Evolutionary conservation across 306 rosid genomes (phyloP), one percentile per base, ranked within the genome.

Genomic region (Malus sylvestris): DNA sequence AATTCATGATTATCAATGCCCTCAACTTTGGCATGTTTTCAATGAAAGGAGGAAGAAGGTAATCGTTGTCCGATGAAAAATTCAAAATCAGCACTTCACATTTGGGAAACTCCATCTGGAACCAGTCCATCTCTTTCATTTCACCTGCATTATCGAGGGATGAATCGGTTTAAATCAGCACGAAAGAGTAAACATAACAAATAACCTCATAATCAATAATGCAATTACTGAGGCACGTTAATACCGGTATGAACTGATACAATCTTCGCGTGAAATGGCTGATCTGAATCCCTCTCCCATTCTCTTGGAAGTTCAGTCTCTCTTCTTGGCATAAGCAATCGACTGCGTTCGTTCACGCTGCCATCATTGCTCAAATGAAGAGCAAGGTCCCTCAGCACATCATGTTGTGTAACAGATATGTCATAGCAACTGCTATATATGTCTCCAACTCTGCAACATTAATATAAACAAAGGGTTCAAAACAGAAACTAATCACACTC

Each of bases 201-300:
- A 38, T 38, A 38, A 38, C 9, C 9, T 38, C 42, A 38, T 6
- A 6, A 38, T 38, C 42, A 38, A 38, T 7, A 42, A 42, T 42
- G 45, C 3, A 9, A 42, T 42, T 42, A 42, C 45, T 42, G 12
- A 42, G 25, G 13, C 32, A 20, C 29, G 30, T 14, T 60, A 72
- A 60, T 86, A 91, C 98, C 96, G 68, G 98, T 92, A 83, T 94
- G 98, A 77, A 94, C 71, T 16, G 98, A 94, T 42, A 94, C 91
- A 32, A 94, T 82, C 79, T 70, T 90, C 62, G 97, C 96, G 57
- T 90, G 75, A 57, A 90, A 94, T 53, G 91, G 90, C 52, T 67
- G 72, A 72, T 86, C 83, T 12, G 82, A 84, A 71, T 77, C 42
- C 76, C 91, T 89, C 59, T 74, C 80, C 98, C 98, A 94, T 52